Percentiles rank a stretch among this genome's conserved stretches.
phyloP scores from a whole-genome alignment of 202 grass and related monocot genomes.

The Schoenoplectus triqueter region DNA sequence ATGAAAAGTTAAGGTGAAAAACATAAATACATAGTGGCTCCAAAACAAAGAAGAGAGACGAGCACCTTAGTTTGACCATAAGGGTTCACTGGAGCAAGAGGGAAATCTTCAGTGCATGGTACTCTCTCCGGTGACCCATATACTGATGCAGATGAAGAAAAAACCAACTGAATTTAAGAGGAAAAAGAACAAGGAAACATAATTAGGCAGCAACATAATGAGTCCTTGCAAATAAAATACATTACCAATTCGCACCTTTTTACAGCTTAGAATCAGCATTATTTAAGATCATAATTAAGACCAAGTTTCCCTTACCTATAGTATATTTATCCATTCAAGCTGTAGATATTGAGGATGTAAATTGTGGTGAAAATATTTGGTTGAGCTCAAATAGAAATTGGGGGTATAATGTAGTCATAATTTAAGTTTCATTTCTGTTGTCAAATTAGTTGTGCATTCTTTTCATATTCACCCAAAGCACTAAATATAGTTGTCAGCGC shows the following conservation, averaged over 20 bases:
- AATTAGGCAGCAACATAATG: conserved; percentile 23
- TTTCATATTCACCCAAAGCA: no score
- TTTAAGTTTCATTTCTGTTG: neutral
- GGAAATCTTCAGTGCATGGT: conserved; percentile 92
- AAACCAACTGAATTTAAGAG: conserved; percentile 74
- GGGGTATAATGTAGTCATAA: neutral
- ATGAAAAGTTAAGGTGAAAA: neutral
- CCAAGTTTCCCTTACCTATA: neutral
- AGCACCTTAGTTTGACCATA: conserved; percentile 92
- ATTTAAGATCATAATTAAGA: neutral
- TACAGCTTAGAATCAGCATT: conserved; percentile 28
- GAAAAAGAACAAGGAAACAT: neutral
- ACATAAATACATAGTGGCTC: conserved; percentile 38
- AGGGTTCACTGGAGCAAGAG: conserved; percentile 81
- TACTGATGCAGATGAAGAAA: conserved; percentile 94
- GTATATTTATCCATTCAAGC: neutral
- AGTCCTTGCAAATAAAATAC: conserved; percentile 34
- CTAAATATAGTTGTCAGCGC: no score
- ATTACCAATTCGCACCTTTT: conserved; percentile 14
- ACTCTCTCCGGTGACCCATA: conserved; percentile 90
- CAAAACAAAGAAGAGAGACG: conserved; percentile 28
- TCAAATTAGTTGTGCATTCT: neutral
- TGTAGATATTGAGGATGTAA: neutral
- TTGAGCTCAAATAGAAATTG: neutral
- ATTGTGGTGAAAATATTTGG: conserved; percentile 3